Evolutionary conservation across 2,329 filamentous ascomycete genomes (phyloP), one percentile per base, ranked within the genome.

Genomic region (Bretziella fagacearum): DNA sequence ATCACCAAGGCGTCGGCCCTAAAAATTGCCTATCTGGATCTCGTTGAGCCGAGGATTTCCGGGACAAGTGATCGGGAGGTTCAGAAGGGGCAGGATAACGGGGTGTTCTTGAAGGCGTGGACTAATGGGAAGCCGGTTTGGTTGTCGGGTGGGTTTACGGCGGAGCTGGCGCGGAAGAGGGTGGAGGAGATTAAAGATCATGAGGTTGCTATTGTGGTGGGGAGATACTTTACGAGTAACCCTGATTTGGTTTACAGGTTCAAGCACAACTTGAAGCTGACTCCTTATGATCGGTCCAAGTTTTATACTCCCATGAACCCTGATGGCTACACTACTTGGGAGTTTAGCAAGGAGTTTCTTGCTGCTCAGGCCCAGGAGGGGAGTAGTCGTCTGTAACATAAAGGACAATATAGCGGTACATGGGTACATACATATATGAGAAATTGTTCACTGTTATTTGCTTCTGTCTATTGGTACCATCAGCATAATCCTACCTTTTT

Each of bases 1-100:
- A 61, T 70, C n/a, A 53, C 62, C 48, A 63, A 68, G 39, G 60
- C 76, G 40, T 68, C 69, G 49, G 58, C 63, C 30, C 57, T 78
- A 20, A 65, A 67, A 8, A 60, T 80, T 22, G 66, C 73, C 0
- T 79, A 70, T 56, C 54, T 76, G 27, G 74, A 79, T 56, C 52
- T 77, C 2, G 63, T 80, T n/a, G 73, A 79, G 56, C 65, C 70
- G 2, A 64, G 71, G 2, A 61, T 74, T 18, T 57, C 62, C 6
- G 64, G 65, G 10, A 33, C 36, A 48, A 56, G 57, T 2, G 63
- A 65, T 42, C 53, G 61, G 10, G 64, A 67, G 1, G 61, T 50
- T 0, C 45, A 49, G 13, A 53, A 52, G 1, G 36, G 44, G 13
- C 62, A 59, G 60, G 44, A 58, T 11, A 59, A 59, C 15, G 26